Evolutionary conservation across 2,329 filamentous ascomycete species (phyloP).

Genomic region (Hymenoscyphus occultus): DNA sequence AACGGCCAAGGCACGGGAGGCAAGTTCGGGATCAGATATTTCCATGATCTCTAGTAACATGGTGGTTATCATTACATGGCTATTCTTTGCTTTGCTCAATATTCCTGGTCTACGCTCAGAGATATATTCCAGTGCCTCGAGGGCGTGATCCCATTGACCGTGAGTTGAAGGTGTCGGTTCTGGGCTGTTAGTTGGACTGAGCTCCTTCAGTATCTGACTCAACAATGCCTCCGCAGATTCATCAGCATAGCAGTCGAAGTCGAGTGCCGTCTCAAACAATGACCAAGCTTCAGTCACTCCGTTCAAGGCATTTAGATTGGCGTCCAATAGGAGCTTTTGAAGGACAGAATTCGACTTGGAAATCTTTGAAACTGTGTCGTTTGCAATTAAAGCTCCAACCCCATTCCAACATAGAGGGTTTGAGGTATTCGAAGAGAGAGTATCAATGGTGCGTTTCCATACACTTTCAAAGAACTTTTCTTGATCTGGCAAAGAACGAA

Average conservation of each 20-base stretch:
- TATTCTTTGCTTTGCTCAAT: conserved; percentile 45
- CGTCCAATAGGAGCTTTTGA: conserved; percentile 47
- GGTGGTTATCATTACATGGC: conserved; percentile 50
- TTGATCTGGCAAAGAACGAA: conserved; percentile 45
- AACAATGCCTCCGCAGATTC: conserved; percentile 35
- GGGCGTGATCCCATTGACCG: conserved; percentile 28
- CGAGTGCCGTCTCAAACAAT: conserved; percentile 48
- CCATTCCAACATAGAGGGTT: conserved; percentile 35
- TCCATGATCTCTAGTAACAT: conserved; percentile 55
- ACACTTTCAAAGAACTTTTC: conserved; percentile 24
- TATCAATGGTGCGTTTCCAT: conserved; percentile 40
- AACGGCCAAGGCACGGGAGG: conserved; percentile 34
- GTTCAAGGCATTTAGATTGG: conserved; percentile 41
- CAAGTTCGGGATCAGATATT: conserved; percentile 40
- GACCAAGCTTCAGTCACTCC: conserved; percentile 41
- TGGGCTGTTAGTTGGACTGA: conserved; percentile 21
- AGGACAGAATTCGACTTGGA: conserved; percentile 42
- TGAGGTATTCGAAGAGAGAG: conserved; percentile 39
- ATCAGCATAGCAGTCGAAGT: conserved; percentile 31
- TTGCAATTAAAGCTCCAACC: conserved; percentile 48
- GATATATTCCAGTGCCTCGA: conserved; percentile 49
- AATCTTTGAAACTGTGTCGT: conserved; percentile 39
- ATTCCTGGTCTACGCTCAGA: conserved; percentile 45
- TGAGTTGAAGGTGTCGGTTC: background rate
- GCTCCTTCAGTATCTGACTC: conserved; percentile 33